Base-by-base conservation (phyloP, 129 eudicot species). In the Artemisia argyi region DNA sequence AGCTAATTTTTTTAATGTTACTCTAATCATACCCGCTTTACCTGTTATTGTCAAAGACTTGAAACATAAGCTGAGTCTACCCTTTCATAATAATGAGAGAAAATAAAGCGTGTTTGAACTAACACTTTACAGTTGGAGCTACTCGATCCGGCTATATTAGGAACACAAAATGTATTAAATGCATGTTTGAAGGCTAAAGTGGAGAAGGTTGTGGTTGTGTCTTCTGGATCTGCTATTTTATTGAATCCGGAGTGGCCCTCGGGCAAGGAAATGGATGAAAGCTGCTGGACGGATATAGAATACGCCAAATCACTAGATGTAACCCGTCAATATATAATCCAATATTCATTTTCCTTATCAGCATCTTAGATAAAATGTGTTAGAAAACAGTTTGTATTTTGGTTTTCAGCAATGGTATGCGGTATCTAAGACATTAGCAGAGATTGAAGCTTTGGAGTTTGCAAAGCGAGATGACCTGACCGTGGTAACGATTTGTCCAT, bases 401-500 rank as follows among this genome's bases (percentile, higher is more conserved):
- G 77, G 5, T 3, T 46, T 44, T 26, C 73, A 85, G 89, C 70
- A 72, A 6, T 75, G 84, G 86, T 85, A 85, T 66, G 70, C 67
- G 28, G 72, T 69, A 49, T 63, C 81, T 20, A 84, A 84, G 81
- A 84, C 89, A 3, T 1, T 61, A 26, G 84, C 86, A 7, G 86
- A 81, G 66, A 64, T 24, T 8, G 86, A 81, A 53, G 84, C 86
- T 48, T 66, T 75, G 79, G 75, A 58, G 6, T 59, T 17, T 50
- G 80, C 68, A 42, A 74, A 74, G 62, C 53, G 16, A 46, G 76
- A 51, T 56, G 81, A 49, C 46, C n/a, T 81, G 17, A 61, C 20
- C 22, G 77, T 81, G 8, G 78, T 85, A 46, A 78, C 83, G n/a
- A 51, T 81, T 61, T 81, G 86, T 50, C 86, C 89, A n/a, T 61